Conservation (phyloP, 1,139 yeast species). For the Yamadazyma pseudoaaseri region DNA sequence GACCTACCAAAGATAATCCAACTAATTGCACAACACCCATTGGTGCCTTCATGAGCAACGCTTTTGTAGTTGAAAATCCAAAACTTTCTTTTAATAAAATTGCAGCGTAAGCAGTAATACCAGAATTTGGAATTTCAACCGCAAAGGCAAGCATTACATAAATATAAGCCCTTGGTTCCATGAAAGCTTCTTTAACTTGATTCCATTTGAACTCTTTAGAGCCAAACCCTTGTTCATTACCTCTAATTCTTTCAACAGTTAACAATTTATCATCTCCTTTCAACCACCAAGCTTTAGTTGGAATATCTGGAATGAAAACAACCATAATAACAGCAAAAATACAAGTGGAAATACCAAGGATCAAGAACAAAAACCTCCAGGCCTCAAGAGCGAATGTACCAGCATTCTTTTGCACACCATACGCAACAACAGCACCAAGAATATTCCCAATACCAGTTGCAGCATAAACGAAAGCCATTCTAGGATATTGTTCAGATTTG, state of each 20-base stretch:
- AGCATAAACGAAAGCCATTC: slow-evolving; percentile 7
- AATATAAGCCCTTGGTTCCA: slow-evolving; percentile 39
- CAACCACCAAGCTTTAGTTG: slow-evolving; percentile 31
- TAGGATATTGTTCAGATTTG: slow-evolving; percentile 30
- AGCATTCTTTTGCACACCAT: slow-evolving; percentile 15
- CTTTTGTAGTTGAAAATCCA: slow-evolving; percentile 29
- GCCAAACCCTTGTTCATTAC: slow-evolving; percentile 50
- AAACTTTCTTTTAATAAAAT: slow-evolving; percentile 38
- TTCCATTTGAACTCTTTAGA: slow-evolving; percentile 49
- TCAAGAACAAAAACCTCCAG: slow-evolving; percentile 27
- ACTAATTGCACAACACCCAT: slow-evolving; percentile 33
- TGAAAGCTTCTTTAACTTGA: slow-evolving; percentile 54
- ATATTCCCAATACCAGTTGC: slow-evolving; percentile 7
- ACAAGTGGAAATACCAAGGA: slow-evolving; percentile 24
- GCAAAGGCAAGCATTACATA: slow-evolving; percentile 27
- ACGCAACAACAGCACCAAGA: slow-evolving; percentile 19
- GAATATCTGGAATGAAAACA: slow-evolving; percentile 25
- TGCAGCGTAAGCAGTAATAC: slow-evolving; percentile 28
- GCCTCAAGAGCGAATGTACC: slow-evolving; percentile 20
- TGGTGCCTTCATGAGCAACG: slow-evolving; percentile 35
- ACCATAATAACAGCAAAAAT: slow-evolving; percentile 19
- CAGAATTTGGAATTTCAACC: slow-evolving; percentile 32
- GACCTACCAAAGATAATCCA: slow-evolving; percentile 24
- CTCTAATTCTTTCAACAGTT: slow-evolving; percentile 28
- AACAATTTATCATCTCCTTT: slow-evolving; percentile 32